Evolutionary conservation across 2,329 filamentous ascomycete genomes (phyloP).

Genomic region (Stemphylium vesicarium): DNA sequence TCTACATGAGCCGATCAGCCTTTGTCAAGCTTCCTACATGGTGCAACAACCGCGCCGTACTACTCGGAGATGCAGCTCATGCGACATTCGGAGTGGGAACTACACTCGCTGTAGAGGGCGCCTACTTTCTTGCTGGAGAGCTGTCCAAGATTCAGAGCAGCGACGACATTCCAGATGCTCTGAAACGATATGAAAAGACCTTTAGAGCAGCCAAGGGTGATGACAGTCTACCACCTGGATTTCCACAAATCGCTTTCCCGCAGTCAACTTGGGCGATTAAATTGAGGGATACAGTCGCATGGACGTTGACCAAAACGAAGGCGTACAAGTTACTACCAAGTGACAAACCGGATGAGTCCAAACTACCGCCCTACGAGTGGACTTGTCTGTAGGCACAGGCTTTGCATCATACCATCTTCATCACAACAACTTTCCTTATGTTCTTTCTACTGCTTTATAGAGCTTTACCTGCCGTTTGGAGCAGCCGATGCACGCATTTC

Average conservation of each 20-base stretch:
- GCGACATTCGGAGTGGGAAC: conserved; percentile 41
- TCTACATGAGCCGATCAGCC: conserved; percentile 55
- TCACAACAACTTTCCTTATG: no score
- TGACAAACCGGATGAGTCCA: neutral
- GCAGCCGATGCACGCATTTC: no score
- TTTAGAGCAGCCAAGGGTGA: conserved; percentile 27
- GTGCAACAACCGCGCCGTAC: conserved; percentile 56
- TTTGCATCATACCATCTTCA: no score
- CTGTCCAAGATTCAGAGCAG: conserved; percentile 28
- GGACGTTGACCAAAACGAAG: conserved; percentile 10
- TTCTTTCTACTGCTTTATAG: no score
- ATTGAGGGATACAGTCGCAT: conserved; percentile 9
- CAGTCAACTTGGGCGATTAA: conserved; percentile 39
- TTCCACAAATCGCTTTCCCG: conserved; percentile 37
- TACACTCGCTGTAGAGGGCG: conserved; percentile 47
- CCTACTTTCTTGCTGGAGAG: conserved; percentile 50
- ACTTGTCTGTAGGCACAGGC: no score
- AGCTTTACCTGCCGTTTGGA: no score
- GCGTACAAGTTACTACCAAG: conserved; percentile 8
- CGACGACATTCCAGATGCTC: conserved; percentile 25
- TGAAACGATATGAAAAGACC: conserved; percentile 29
- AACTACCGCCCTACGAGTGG: conserved; percentile 15
- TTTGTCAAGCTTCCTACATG: conserved; percentile 55
- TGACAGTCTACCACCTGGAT: conserved; percentile 11
- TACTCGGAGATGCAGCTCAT: conserved; percentile 61